These are phyloP conservation scores for Cladosporium velox DNA, from an alignment of 2,329 filamentous ascomycete genomes.

Conservation along the genomic window DNA sequence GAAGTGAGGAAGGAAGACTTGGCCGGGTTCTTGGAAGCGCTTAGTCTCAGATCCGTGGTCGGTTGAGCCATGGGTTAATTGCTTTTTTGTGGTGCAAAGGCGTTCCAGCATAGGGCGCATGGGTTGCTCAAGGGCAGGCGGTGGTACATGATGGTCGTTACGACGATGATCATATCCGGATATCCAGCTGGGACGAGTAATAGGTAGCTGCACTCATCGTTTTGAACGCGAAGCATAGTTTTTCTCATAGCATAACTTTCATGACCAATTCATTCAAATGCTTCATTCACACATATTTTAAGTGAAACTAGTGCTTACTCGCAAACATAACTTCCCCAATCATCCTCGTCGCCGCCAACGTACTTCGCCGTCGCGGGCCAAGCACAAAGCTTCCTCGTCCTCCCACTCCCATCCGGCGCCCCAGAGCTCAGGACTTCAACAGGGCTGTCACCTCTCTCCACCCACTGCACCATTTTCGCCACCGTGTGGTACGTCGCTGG, in stretches of 20 bases:
- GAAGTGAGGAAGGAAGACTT: constrained; percentile 98
- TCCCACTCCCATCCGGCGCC: constrained; percentile 35
- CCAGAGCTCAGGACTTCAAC: constrained; percentile 35
- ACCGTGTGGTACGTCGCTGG: constrained; percentile 34
- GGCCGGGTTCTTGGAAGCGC: constrained; percentile 81
- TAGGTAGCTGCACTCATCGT: constrained; percentile 7
- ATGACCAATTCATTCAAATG: neutral
- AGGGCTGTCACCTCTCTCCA: constrained; percentile 37
- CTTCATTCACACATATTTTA: neutral
- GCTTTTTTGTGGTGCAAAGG: neutral
- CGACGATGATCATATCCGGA: neutral
- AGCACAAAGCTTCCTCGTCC: constrained; percentile 39
- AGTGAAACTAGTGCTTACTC: constrained; percentile 19
- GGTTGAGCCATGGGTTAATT: constrained; percentile 40
- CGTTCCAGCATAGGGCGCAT: neutral
- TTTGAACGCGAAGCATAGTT: constrained; percentile 1
- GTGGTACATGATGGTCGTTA: neutral
- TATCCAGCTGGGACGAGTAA: constrained; percentile 5
- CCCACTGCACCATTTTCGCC: constrained; percentile 33
- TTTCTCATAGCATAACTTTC: neutral
- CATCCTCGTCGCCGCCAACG: constrained; percentile 28
- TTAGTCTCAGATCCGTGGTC: constrained; percentile 88
- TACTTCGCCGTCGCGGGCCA: constrained; percentile 38
- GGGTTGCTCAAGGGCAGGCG: neutral
- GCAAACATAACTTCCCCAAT: constrained; percentile 32